Conservation (phyloP, 768 basidiomycete genomes). For the Macrolepiota dolichaula region DNA sequence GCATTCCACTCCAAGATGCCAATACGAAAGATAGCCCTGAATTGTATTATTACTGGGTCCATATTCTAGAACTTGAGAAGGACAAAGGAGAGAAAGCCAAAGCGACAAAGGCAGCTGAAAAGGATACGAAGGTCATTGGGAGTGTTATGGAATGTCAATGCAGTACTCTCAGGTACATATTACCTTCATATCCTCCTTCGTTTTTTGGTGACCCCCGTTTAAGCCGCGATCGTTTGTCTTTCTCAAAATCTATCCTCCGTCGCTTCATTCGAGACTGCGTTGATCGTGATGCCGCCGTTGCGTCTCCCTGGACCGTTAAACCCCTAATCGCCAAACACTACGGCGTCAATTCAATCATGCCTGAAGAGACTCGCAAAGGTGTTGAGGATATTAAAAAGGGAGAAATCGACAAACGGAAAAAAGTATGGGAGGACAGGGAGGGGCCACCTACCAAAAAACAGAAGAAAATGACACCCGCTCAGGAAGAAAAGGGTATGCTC, state of each 20-base stretch:
- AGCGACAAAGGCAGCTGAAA: constrained; percentile 45
- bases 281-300: constrained; percentile 86
- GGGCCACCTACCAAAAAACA: constrained; percentile 79
- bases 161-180: constrained; percentile 65
- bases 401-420: constrained; percentile 92
- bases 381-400: constrained; percentile 81
- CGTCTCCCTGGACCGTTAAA: constrained; percentile 96
- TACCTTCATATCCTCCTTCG: constrained; percentile 17
- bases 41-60: constrained; percentile 84
- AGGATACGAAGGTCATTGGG: constrained; percentile 64
- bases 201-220: constrained; percentile 4
- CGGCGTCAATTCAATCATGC: constrained; percentile 82
- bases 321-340: constrained; percentile 78
- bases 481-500: constrained; percentile 67
- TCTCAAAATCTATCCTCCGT: constrained; percentile 95
- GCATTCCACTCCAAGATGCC: constrained; percentile 68
- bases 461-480: constrained; percentile 70
- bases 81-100: constrained; percentile 64
- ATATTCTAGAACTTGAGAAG: constrained; percentile 75
- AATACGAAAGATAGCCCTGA: constrained; percentile 71
- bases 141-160: constrained; percentile 83
- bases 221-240: constrained; percentile 93
- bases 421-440: constrained; percentile 86
- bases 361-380: constrained; percentile 75
- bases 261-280: constrained; percentile 96